Conservation (phyloP, 345 rosid genomes). For the Sonneratia caseolaris region DNA sequence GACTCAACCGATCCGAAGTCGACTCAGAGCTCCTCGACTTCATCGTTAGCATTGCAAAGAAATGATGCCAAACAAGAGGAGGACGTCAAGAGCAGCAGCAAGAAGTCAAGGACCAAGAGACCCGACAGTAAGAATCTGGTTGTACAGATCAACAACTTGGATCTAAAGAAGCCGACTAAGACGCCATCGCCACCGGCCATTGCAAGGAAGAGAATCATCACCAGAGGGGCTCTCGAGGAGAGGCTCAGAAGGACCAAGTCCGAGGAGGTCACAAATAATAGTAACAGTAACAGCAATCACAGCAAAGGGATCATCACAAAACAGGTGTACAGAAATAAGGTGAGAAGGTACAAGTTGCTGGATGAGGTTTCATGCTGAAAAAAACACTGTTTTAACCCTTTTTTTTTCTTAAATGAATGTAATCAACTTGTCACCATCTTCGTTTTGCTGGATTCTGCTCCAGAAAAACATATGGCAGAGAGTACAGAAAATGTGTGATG, state of each 20-base stretch:
- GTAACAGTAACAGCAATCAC: background rate
- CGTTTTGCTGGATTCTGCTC: too few relatives aligned
- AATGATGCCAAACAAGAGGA: conserved; percentile 16
- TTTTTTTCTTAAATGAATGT: too few relatives aligned
- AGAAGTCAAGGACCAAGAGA: conserved; percentile 7
- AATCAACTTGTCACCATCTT: too few relatives aligned
- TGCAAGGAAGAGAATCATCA: conserved; percentile 34
- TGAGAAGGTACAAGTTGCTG: conserved; percentile 57
- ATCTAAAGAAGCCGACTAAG: conserved; percentile 20
- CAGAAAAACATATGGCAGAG: too few relatives aligned
- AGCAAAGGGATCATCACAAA: conserved; percentile 8
- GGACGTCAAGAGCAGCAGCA: conserved; percentile 11
- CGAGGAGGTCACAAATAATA: conserved; percentile 21
- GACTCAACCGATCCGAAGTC: background rate
- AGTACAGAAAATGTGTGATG: too few relatives aligned
- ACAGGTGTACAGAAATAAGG: conserved; percentile 38
- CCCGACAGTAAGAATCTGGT: conserved; percentile 10
- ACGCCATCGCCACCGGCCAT: conserved; percentile 11
- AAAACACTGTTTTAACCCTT: too few relatives aligned
- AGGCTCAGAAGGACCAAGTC: conserved; percentile 14
- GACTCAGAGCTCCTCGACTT: conserved; percentile 25
- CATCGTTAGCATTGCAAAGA: conserved; percentile 31
- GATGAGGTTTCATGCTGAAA: conserved; percentile 58
- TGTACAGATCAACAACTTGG: background rate
- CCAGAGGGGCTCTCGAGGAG: conserved; percentile 38